Conservation (phyloP, 176 grass and related monocot species). For the Poa annua region DNA sequence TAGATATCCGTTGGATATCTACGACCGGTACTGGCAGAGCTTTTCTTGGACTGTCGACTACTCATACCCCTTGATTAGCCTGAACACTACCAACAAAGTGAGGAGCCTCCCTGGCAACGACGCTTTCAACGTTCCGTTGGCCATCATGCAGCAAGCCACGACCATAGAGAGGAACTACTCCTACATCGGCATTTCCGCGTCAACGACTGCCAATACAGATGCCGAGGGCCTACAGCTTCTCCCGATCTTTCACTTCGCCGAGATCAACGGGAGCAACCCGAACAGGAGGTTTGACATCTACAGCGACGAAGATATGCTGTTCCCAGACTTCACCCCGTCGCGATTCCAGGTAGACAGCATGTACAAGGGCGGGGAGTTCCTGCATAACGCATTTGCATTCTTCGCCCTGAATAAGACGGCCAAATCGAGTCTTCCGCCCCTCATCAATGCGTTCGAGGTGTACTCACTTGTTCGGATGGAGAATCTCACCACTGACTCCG, state of each 20-base stretch:
- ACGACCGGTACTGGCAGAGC: slow-evolving; percentile 28
- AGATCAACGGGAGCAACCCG: not conserved
- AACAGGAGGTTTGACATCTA: not conserved
- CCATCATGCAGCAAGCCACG: not conserved
- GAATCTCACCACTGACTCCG: not conserved
- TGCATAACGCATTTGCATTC: fast-evolving
- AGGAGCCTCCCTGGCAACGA: not conserved
- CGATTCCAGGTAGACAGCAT: not conserved
- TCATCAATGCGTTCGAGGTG: slow-evolving; percentile 40
- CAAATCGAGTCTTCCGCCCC: not conserved
- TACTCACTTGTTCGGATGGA: not conserved
- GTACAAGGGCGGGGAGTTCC: not conserved
- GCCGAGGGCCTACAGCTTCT: not conserved
- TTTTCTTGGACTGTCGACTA: not conserved
- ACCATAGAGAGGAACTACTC: not conserved
- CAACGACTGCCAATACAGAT: fast-evolving
- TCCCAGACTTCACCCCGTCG: fast-evolving
- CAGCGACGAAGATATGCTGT: fast-evolving
- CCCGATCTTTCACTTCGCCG: slow-evolving; percentile 39
- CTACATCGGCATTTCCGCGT: fast-evolving
- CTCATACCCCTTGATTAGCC: not conserved
- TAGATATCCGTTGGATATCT: not conserved
- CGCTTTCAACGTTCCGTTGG: not conserved
- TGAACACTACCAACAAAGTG: not conserved
- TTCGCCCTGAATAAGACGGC: not conserved